These are phyloP conservation scores for Cupressus sempervirens DNA, from an alignment of 75 land plant species.

Conservation along the genomic window DNA sequence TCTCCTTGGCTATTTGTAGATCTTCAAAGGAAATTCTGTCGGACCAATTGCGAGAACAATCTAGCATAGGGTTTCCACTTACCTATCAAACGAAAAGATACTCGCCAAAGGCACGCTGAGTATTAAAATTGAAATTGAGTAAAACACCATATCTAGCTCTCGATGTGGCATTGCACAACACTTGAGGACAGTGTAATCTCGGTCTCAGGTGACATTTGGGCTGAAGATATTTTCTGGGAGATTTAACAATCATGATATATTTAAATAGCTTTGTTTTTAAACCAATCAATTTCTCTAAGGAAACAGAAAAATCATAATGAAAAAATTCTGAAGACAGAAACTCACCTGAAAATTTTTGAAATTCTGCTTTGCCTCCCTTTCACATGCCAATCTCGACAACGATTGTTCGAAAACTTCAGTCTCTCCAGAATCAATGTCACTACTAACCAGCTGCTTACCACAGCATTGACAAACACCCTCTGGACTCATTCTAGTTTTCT, in stretches of 20 bases:
- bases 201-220: background rate
- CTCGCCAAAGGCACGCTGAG: background rate
- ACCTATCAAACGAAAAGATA: background rate
- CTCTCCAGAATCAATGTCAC: constrained; percentile 58
- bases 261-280: background rate
- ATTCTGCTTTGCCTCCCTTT: constrained; percentile 31
- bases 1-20: too few species aligned
- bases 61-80: background rate
- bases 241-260: background rate
- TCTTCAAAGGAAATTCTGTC: too few species aligned
- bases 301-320: background rate
- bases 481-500: constrained; percentile 23
- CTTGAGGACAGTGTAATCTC: background rate
- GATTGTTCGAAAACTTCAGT: constrained; percentile 58
- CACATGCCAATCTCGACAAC: constrained; percentile 46
- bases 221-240: background rate
- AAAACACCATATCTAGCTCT: background rate
- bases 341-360: constrained; percentile 60
- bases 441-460: constrained; percentile 44
- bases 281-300: background rate
- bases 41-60: too few species aligned
- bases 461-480: constrained; percentile 51
- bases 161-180: background rate
- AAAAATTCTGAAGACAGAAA: background rate
- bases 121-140: background rate